A percentile compares a stretch with the other conserved stretches of the same genome.
phyloP scores from a whole-genome alignment of 176 grass and related monocot species.

The Avena atlantica region DNA sequence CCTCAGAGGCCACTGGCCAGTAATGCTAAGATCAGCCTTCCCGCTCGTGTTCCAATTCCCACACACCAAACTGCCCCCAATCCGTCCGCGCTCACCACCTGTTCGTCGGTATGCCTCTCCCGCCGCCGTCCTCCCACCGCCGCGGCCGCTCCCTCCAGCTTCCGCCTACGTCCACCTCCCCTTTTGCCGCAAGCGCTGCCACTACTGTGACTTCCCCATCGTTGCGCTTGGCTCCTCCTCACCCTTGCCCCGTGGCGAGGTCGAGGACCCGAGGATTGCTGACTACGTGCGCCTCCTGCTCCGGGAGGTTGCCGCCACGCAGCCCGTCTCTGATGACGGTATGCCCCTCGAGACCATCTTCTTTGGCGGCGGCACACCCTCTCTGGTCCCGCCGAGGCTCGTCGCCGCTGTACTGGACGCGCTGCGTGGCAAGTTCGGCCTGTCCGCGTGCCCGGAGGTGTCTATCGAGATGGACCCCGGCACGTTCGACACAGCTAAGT shows the following conservation, averaged over 20 bases:
- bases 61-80: neutral
- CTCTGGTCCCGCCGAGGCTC: slow-evolving; percentile 73
- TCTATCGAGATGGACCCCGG: slow-evolving; percentile 94
- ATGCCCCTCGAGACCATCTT: slow-evolving; percentile 79
- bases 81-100: slow-evolving; percentile 44
- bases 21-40: slow-evolving; percentile 64
- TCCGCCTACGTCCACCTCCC: slow-evolving; percentile 88
- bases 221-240: slow-evolving; percentile 70
- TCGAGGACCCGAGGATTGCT: slow-evolving; percentile 69
- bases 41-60: slow-evolving; percentile 50
- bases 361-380: slow-evolving; percentile 85
- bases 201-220: slow-evolving; percentile 95
- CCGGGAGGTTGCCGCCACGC: slow-evolving; percentile 73
- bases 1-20: neutral
- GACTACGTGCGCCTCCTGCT: slow-evolving; percentile 78
- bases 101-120: slow-evolving; percentile 66
- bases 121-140: neutral
- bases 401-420: slow-evolving; percentile 65
- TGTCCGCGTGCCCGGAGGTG: slow-evolving; percentile 63
- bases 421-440: slow-evolving; percentile 59
- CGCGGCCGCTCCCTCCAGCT: slow-evolving; percentile 21
- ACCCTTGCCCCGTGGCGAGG: neutral
- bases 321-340: slow-evolving; percentile 40
- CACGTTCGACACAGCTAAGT: slow-evolving; percentile 63
- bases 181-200: slow-evolving; percentile 89